phyloP scores from a whole-genome alignment of 2,329 filamentous ascomycete genomes.

The Neodidymelliopsis sp. region DNA sequence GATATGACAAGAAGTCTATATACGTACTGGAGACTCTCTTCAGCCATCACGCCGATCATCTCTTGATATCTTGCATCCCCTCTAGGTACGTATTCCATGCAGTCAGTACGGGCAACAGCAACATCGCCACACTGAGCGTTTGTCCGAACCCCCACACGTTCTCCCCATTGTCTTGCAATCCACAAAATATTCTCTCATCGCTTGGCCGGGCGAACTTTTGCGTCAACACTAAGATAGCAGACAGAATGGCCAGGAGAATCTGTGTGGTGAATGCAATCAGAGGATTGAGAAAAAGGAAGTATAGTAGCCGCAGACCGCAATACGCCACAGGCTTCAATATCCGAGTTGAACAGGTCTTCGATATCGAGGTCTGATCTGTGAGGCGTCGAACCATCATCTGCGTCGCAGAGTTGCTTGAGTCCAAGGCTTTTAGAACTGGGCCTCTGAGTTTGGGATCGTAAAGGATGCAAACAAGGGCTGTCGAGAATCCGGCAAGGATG shows the following conservation, averaged over 20 bases:
- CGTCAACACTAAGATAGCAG: slow-evolving; percentile 32
- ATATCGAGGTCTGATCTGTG: slow-evolving; percentile 12
- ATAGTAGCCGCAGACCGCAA: slow-evolving; percentile 25
- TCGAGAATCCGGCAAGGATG: slow-evolving; percentile 40
- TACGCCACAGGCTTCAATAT: slow-evolving; percentile 15
- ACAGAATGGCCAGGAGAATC: slow-evolving; percentile 34
- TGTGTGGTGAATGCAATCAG: slow-evolving; percentile 38
- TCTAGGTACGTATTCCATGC: slow-evolving; percentile 40
- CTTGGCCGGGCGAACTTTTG: slow-evolving; percentile 39
- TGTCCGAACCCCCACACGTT: slow-evolving; percentile 43
- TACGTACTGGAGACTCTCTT: slow-evolving; percentile 7
- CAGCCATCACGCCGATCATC: too few species aligned
- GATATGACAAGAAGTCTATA: too few species aligned
- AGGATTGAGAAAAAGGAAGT: slow-evolving; percentile 38
- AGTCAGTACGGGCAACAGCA: slow-evolving; percentile 36
- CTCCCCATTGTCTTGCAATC: slow-evolving; percentile 33
- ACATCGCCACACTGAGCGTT: slow-evolving; percentile 41
- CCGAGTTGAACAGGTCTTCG: background rate
- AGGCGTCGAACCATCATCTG: slow-evolving; percentile 8
- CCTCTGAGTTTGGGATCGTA: slow-evolving; percentile 25
- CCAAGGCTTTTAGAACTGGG: slow-evolving; percentile 2
- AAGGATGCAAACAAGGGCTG: slow-evolving; percentile 38
- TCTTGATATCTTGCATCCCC: slow-evolving; percentile 34
- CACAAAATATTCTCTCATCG: slow-evolving; percentile 28
- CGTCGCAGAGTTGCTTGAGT: slow-evolving; percentile 8